phyloP scores from a whole-genome alignment of 2,329 filamentous ascomycete genomes.

The Penicillium sp. region DNA sequence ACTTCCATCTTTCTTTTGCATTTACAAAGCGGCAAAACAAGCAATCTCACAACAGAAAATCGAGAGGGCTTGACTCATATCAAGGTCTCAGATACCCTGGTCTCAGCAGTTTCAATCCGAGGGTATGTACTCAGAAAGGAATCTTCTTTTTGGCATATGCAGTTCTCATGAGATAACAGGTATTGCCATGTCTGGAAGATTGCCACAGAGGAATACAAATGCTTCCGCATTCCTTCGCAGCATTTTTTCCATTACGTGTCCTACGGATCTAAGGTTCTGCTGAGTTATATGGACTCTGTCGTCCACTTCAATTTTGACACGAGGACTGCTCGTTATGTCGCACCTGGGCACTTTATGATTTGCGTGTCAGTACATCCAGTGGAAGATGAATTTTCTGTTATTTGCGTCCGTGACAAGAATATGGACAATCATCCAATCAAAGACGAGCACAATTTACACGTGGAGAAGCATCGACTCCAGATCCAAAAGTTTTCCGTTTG shows the following conservation, averaged over 20 bases:
- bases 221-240: constrained; percentile 30
- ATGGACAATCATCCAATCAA: background rate
- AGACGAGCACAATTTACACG: fast-evolving
- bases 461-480: background rate
- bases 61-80: constrained; percentile 6
- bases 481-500: background rate
- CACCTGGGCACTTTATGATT: constrained; percentile 5
- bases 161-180: constrained; percentile 12
- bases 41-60: constrained; percentile 14
- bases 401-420: constrained; percentile 11
- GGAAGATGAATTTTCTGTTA: constrained; percentile 18
- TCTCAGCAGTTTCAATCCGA: constrained; percentile 11
- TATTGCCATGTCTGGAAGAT: constrained; percentile 36
- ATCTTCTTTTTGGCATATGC: background rate
- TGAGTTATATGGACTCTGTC: constrained; percentile 20
- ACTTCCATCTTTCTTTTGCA: constrained; percentile 3
- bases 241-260: constrained; percentile 19
- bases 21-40: constrained; percentile 1
- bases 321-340: constrained; percentile 15
- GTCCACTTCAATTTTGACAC: constrained; percentile 27
- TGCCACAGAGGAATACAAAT: constrained; percentile 17
- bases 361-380: constrained; percentile 18
- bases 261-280: constrained; percentile 22
- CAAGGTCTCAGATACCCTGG: constrained; percentile 1
- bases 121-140: background rate